phyloP scores from a whole-genome alignment of 306 rosid species.

The Sindora glabra region DNA sequence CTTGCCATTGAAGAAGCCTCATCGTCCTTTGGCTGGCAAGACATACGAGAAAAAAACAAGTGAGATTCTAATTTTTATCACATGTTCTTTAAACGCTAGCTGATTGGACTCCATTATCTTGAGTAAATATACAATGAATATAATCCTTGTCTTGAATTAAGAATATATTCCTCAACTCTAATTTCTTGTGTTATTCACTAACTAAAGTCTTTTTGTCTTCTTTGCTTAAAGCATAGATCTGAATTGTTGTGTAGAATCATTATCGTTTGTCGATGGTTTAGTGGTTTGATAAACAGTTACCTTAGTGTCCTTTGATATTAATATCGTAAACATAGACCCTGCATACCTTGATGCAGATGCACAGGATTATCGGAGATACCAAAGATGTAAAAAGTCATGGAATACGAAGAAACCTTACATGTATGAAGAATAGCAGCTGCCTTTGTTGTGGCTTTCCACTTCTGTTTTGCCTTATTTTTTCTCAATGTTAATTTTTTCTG shows the following conservation, averaged over 20 bases:
- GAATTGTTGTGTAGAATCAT: no score
- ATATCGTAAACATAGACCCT: not conserved
- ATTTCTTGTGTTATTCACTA: not conserved
- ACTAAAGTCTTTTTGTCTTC: no score
- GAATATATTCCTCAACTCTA: not conserved
- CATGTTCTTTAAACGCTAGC: not conserved
- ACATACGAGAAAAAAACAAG: not conserved
- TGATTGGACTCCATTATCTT: not conserved
- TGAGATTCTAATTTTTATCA: conserved; percentile 25
- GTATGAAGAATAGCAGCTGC: conserved; percentile 28
- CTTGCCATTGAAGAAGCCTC: conserved; percentile 54
- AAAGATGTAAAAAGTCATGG: conserved; percentile 41
- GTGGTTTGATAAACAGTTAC: no score
- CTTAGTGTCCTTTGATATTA: not conserved
- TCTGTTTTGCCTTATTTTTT: not conserved
- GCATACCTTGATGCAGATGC: conserved; percentile 34
- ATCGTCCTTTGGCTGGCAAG: conserved; percentile 12
- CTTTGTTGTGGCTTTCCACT: conserved; percentile 25
- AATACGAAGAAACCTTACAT: conserved; percentile 34
- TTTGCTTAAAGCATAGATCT: no score
- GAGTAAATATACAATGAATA: not conserved
- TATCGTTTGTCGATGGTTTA: no score
- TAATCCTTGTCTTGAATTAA: not conserved
- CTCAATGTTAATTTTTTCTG: conserved; percentile 18
- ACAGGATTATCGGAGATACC: conserved; percentile 24